Conservation (phyloP, 2,329 filamentous ascomycete genomes). For the Xylaria sp. region DNA sequence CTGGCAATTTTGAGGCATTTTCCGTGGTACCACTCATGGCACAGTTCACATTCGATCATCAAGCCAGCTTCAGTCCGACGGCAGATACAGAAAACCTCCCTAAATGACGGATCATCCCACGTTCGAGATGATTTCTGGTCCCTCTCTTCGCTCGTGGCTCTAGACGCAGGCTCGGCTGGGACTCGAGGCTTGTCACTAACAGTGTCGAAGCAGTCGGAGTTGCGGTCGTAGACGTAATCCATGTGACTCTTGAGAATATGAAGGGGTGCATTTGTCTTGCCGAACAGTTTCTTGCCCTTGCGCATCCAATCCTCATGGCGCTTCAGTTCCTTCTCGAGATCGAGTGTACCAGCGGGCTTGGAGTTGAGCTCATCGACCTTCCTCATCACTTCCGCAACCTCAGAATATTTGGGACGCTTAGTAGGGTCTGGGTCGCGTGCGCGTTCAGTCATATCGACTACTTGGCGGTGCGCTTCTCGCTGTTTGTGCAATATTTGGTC, state of each 20-base stretch:
- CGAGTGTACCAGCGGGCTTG: conserved; percentile 87
- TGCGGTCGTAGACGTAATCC: conserved; percentile 89
- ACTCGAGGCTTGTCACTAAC: conserved; percentile 82
- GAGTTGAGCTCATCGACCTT: conserved; percentile 88
- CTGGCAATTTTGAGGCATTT: conserved; percentile 98
- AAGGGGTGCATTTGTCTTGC: conserved; percentile 94
- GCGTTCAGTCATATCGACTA: conserved; percentile 79
- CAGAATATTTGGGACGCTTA: conserved; percentile 83
- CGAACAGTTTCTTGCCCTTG: conserved; percentile 95
- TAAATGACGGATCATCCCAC: conserved; percentile 67
- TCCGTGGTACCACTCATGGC: conserved; percentile 99
- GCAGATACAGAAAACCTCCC: conserved; percentile 97
- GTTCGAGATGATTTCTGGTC: conserved; percentile 49
- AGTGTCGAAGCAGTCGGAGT: conserved; percentile 89
- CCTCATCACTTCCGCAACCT: conserved; percentile 90
- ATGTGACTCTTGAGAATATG: conserved; percentile 96
- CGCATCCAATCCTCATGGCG: conserved; percentile 99
- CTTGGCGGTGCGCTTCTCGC: conserved; percentile 88
- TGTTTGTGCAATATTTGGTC: conserved; percentile 96
- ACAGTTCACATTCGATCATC: conserved; percentile 99
- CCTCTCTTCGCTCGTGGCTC: conserved; percentile 68
- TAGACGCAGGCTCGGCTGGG: conserved; percentile 88
- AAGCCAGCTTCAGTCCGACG: conserved; percentile 91
- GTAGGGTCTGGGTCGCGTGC: conserved; percentile 76
- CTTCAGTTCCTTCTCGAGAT: conserved; percentile 92